These are phyloP conservation scores for Epithemia pelagica DNA, from an alignment of 108 stramenopile genomes.

Conservation along the genomic window DNA sequence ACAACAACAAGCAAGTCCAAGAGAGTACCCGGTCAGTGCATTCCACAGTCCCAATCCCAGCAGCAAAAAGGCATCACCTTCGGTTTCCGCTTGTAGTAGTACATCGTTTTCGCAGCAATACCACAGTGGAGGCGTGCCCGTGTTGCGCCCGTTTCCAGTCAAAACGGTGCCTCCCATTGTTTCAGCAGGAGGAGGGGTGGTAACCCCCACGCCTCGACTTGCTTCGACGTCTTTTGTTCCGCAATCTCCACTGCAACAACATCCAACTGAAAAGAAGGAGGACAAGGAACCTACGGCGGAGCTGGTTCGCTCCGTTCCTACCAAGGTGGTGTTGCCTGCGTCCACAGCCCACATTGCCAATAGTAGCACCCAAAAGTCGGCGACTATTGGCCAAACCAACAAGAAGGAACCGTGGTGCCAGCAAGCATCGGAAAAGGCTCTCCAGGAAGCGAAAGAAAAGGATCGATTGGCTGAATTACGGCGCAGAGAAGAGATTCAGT, in stretches of 20 bases:
- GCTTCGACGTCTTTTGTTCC: too few species aligned
- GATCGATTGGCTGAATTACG: background rate
- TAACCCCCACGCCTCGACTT: background rate
- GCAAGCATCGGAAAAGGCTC: background rate
- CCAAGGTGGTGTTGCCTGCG: background rate
- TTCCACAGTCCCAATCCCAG: too few species aligned
- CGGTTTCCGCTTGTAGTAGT: too few species aligned
- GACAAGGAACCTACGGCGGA: background rate
- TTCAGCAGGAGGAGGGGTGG: background rate
- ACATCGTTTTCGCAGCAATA: too few species aligned
- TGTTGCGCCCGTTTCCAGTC: background rate
- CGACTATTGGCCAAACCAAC: background rate
- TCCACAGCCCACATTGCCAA: too few species aligned
- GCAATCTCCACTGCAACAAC: too few species aligned
- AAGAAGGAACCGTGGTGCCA: conserved; percentile 1
- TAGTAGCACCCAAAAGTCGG: too few species aligned
- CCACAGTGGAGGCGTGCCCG: background rate
- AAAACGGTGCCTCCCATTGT: background rate
- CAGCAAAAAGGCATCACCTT: too few species aligned
- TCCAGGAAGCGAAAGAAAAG: background rate
- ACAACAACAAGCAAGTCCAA: too few species aligned
- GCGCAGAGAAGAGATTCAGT: conserved; percentile 3
- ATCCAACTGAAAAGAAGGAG: too few species aligned
- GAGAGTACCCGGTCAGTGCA: too few species aligned
- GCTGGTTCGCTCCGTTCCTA: background rate